phyloP scores from a whole-genome alignment of 116 monocot species.

The Papilionanthe hybrid region DNA sequence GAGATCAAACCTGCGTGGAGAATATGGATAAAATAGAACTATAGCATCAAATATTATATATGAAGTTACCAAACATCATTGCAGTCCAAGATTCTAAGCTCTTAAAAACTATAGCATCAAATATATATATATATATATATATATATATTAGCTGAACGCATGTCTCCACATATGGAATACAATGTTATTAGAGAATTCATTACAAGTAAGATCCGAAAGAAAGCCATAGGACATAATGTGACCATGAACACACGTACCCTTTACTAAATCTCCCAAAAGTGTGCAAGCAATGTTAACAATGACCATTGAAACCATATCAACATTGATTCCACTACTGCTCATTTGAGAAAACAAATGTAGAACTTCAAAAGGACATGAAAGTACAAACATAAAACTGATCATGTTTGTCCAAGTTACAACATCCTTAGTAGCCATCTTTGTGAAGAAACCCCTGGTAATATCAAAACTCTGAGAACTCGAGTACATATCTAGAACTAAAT shows the following conservation, averaged over 20 bases:
- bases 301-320: conserved; percentile 20
- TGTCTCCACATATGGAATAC: conserved; percentile 28
- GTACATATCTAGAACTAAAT: conserved; percentile 31
- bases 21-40: too few relatives aligned
- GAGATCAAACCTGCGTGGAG: too few relatives aligned
- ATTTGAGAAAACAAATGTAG: conserved; percentile 15
- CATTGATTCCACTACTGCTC: conserved; percentile 14
- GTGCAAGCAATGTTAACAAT: conserved; percentile 18
- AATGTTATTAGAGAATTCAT: conserved; percentile 24
- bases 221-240: conserved; percentile 11
- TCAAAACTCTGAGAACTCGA: conserved; percentile 16
- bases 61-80: conserved; percentile 27
- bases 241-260: conserved; percentile 20
- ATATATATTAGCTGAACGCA: conserved; percentile 6
- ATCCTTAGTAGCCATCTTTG: conserved; percentile 19
- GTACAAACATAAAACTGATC: conserved; percentile 24
- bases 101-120: conserved; percentile 11
- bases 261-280: conserved; percentile 16
- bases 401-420: conserved; percentile 26
- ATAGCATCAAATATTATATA: too few relatives aligned
- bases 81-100: conserved; percentile 38
- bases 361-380: conserved; percentile 2
- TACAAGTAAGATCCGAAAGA: conserved; percentile 5
- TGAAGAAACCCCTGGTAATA: conserved; percentile 12
- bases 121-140: too few relatives aligned